Conservation (phyloP, 139 green algal species). For the Micromonas commoda region DNA sequence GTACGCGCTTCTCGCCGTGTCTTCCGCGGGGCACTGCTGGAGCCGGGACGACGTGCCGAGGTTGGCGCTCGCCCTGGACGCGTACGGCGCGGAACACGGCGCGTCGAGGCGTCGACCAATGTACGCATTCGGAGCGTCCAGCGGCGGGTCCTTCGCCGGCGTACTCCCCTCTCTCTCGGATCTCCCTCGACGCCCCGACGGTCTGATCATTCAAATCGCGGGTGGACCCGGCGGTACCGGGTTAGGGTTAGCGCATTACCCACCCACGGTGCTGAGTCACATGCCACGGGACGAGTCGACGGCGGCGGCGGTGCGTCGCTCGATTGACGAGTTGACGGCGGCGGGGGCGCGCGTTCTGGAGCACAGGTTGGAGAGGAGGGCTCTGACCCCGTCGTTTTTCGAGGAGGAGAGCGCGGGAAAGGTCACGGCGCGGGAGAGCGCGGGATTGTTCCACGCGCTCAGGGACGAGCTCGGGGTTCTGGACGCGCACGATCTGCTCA, state of each 20-base stretch:
- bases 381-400: not conserved
- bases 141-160: not conserved
- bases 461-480: not conserved
- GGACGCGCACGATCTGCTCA: not conserved
- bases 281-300: constrained; percentile 11
- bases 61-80: not conserved
- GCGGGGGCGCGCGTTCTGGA: too few species aligned
- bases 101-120: not conserved
- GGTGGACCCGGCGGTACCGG: not conserved
- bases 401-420: constrained; percentile 1
- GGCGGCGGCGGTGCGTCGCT: not conserved
- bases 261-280: constrained; percentile 10
- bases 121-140: constrained; percentile 15
- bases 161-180: not conserved
- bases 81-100: not conserved
- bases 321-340: not conserved
- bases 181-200: not conserved
- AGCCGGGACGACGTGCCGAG: not conserved
- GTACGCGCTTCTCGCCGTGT: not conserved
- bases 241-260: not conserved
- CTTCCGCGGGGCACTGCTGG: not conserved
- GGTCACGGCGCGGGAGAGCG: not conserved
- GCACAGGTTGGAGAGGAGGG: not conserved
- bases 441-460: not conserved
- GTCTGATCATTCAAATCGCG: constrained; percentile 12